A percentile compares a stretch with the other conserved stretches of the same genome.
Conservation (phyloP, 768 basidiomycete species). For the Suillus bovinus region DNA sequence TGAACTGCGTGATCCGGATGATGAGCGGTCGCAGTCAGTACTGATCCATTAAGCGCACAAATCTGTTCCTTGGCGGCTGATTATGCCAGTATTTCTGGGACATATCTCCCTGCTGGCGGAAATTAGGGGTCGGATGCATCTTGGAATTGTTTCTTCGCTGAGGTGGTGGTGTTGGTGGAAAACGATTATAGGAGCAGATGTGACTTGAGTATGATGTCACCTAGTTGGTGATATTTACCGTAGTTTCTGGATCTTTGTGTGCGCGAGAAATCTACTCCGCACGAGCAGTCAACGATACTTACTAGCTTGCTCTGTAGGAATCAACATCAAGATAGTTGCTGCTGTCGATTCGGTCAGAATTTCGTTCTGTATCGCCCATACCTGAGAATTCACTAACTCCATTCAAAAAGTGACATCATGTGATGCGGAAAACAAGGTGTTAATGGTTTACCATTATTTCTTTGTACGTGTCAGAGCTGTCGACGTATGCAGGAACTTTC, state of each 20-base stretch:
- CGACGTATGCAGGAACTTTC: conserved; percentile 9
- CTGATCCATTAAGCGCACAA: conserved; percentile 21
- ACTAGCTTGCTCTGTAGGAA: too few species aligned
- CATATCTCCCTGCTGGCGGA: conserved; percentile 24
- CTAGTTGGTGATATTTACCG: conserved; percentile 14
- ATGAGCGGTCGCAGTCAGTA: neutral
- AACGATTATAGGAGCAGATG: conserved; percentile 23
- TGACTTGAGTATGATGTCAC: conserved; percentile 30
- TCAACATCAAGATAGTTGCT: too few species aligned
- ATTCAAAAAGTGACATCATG: too few species aligned
- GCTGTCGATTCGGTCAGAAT: too few species aligned
- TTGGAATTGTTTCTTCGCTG: conserved; percentile 1
- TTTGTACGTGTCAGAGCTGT: conserved; percentile 1
- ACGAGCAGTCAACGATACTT: too few species aligned
- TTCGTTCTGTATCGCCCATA: too few species aligned
- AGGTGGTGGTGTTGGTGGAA: conserved; percentile 4
- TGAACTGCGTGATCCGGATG: conserved; percentile 21
- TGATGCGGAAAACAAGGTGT: too few species aligned
- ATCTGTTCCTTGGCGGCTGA: conserved; percentile 33
- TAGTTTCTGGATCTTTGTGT: neutral
- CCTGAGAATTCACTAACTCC: too few species aligned
- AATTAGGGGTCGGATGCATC: conserved; percentile 27
- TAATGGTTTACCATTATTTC: too few species aligned
- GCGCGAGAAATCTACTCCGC: too few species aligned
- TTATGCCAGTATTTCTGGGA: conserved; percentile 34